A percentile compares a stretch with the other conserved stretches of the same genome.
Evolutionary conservation across 108 stramenopile species (phyloP).

Genomic region (Fragilaria crotonensis): DNA sequence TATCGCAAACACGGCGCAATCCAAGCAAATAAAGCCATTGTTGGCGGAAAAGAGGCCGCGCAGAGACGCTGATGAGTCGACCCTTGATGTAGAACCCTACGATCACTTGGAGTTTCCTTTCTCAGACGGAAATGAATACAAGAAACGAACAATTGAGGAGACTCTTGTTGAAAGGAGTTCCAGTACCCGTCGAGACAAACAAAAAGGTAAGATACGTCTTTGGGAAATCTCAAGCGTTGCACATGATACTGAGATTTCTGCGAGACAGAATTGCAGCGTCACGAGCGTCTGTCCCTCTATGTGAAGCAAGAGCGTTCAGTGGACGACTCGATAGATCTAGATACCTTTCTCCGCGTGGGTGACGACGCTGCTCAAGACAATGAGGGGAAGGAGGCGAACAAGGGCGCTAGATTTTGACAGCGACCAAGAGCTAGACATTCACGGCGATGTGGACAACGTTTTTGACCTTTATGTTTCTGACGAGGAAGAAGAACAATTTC

Average conservation of each 20-base stretch:
- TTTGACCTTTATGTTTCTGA: conserved; percentile 34
- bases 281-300: not conserved
- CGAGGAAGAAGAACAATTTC: conserved; percentile 21
- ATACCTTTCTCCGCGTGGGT: no score
- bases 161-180: conserved; percentile 26
- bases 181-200: not conserved
- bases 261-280: not conserved
- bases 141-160: conserved; percentile 55
- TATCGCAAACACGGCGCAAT: conserved; percentile 40
- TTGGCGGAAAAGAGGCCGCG: conserved; percentile 39
- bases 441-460: conserved; percentile 25
- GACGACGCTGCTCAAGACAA: conserved; percentile 18
- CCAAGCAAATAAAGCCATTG: conserved; percentile 36
- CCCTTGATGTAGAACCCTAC: conserved; percentile 28
- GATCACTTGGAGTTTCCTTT: conserved; percentile 81
- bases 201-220: not conserved
- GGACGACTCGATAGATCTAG: not conserved
- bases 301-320: not conserved
- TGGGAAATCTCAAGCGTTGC: not conserved
- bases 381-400: conserved; percentile 24
- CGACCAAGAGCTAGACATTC: conserved; percentile 30
- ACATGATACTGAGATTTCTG: not conserved
- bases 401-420: conserved; percentile 26
- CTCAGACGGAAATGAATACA: conserved; percentile 61
- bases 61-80: conserved; percentile 20